A percentile compares a stretch with the other conserved stretches of the same genome.
phyloP scores from a whole-genome alignment of 768 basidiomycete species.

The Tulasnella sp. region DNA sequence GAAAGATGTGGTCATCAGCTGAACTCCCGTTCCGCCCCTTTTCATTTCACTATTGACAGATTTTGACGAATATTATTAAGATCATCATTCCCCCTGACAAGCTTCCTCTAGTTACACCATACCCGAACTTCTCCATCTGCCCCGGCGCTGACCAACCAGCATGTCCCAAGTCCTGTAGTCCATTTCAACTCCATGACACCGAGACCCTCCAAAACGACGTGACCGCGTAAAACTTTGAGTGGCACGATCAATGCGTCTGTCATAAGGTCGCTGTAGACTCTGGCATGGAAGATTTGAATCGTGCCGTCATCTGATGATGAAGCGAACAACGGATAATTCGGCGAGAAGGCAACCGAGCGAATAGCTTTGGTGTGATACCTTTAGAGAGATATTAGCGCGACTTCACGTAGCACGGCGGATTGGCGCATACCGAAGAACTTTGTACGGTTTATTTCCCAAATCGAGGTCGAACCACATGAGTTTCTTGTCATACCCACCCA shows the following conservation, averaged over 20 bases:
- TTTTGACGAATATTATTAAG: not conserved
- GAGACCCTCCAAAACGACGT: constrained; percentile 69
- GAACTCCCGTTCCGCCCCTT: not conserved
- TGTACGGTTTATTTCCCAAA: constrained; percentile 93
- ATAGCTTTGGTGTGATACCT: constrained; percentile 94
- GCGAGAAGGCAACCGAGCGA: constrained; percentile 87
- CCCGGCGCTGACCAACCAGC: constrained; percentile 86
- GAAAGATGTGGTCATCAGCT: not conserved
- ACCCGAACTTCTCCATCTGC: constrained; percentile 82
- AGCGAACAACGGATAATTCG: constrained; percentile 89
- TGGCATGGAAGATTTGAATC: constrained; percentile 92
- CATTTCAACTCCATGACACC: constrained; percentile 88
- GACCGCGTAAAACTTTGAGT: constrained; percentile 91
- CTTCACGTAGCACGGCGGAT: not conserved
- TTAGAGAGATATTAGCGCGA: not conserved
- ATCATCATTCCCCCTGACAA: not conserved
- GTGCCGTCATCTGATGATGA: constrained; percentile 95
- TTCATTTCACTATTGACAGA: not conserved
- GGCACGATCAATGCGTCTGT: constrained; percentile 97
- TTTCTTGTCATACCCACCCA: constrained; percentile 96
- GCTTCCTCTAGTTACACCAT: constrained; percentile 37
- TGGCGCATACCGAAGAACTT: constrained; percentile 66
- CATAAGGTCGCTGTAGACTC: constrained; percentile 91
- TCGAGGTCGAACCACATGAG: constrained; percentile 99
- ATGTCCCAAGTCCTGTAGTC: constrained; percentile 29